phyloP scores from a whole-genome alignment of 208 protist genomes.

The Leishmania martiniquensis region DNA sequence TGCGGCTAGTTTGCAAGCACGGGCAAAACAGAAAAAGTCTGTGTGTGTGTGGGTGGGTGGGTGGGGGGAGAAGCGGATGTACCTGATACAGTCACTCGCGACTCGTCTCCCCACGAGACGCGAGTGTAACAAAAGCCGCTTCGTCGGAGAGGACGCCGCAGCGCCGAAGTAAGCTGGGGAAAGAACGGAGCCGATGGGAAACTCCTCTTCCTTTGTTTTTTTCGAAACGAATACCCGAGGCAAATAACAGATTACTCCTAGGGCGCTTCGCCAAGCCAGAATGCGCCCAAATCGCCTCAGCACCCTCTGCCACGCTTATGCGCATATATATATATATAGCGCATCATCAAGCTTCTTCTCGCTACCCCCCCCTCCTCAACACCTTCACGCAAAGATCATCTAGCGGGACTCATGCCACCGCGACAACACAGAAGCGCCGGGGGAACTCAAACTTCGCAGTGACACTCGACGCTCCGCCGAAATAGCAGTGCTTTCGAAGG shows the following conservation, averaged over 20 bases:
- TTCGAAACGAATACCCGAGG: not conserved
- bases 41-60: too few relatives aligned
- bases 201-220: not conserved
- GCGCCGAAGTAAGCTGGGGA: not conserved
- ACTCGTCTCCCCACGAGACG: too few relatives aligned
- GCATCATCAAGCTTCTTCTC: not conserved
- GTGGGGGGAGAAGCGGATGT: not conserved
- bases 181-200: not conserved
- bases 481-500: not conserved
- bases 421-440: not conserved
- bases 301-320: not conserved
- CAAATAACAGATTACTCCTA: not conserved
- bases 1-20: not conserved
- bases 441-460: not conserved
- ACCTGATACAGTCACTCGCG: not conserved
- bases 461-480: not conserved
- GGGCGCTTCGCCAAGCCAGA: not conserved
- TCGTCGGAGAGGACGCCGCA: not conserved
- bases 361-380: not conserved
- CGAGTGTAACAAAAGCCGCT: not conserved
- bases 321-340: not conserved
- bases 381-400: not conserved
- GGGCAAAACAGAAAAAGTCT: not conserved
- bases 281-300: not conserved
- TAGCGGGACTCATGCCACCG: not conserved